Conservation (phyloP, 2,329 filamentous ascomycete species). For the Fusarium avenaceum region DNA sequence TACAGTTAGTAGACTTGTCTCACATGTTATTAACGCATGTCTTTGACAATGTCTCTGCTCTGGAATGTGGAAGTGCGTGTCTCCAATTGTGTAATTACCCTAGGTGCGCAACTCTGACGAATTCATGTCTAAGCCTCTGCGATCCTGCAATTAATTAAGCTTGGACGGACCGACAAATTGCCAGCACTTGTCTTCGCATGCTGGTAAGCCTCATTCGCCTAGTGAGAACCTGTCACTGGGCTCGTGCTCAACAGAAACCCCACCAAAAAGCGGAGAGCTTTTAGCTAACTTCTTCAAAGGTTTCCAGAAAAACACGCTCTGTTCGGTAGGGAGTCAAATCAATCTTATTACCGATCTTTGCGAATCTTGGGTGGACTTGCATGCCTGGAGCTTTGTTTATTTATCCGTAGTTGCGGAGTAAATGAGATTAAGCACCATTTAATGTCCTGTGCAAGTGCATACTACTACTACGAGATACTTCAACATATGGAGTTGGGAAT, state of each 20-base stretch:
- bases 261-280: constrained; percentile 33
- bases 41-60: constrained; percentile 1
- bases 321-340: background rate
- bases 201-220: constrained; percentile 31
- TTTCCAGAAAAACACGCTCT: constrained; percentile 36
- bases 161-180: constrained; percentile 4
- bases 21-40: constrained; percentile 21
- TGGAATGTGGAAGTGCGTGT: constrained; percentile 31
- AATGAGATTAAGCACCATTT: constrained; percentile 12
- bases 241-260: constrained; percentile 28
- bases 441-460: background rate
- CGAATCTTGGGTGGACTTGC: background rate
- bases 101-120: constrained; percentile 19
- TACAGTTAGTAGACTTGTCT: constrained; percentile 15
- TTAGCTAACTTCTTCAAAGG: constrained; percentile 21
- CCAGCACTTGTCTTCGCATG: constrained; percentile 16
- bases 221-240: constrained; percentile 21
- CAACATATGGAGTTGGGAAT: constrained; percentile 11
- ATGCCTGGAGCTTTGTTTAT: background rate
- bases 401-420: constrained; percentile 1
- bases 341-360: constrained; percentile 18
- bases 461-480: background rate
- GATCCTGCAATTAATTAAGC: constrained; percentile 26
- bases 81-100: background rate
- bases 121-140: constrained; percentile 17